phyloP scores from a whole-genome alignment of 2,329 filamentous ascomycete genomes.

The Clarireedia monteithiana region DNA sequence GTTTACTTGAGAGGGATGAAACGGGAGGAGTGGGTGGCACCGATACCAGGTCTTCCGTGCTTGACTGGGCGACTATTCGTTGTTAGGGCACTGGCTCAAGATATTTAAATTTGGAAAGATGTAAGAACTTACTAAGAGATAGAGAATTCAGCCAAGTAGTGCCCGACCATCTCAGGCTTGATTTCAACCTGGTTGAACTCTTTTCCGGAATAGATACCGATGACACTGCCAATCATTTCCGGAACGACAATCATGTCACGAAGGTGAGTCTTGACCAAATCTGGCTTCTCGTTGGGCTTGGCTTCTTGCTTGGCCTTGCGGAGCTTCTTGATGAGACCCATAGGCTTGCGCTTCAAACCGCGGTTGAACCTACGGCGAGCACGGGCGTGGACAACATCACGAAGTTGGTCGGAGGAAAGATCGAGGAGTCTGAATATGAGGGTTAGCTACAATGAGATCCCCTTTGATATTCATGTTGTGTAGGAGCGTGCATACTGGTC shows the following conservation, averaged over 20 bases:
- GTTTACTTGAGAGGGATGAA: constrained; percentile 99
- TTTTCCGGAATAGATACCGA: constrained; percentile 99
- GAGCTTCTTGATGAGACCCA: constrained; percentile 99
- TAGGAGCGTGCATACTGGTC: constrained; percentile 70
- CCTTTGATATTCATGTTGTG: constrained; percentile 27
- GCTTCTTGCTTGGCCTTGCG: constrained; percentile 99
- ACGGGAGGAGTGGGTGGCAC: constrained; percentile 99
- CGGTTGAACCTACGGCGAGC: constrained; percentile 99
- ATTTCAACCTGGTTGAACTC: constrained; percentile 99
- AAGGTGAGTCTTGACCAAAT: constrained; percentile 98
- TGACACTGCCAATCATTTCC: constrained; percentile 98
- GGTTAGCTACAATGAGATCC: constrained; percentile 28
- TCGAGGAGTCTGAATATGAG: constrained; percentile 75
- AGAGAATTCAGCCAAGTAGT: constrained; percentile 98
- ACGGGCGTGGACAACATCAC: constrained; percentile 98
- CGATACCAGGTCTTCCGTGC: constrained; percentile 99
- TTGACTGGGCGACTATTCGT: constrained; percentile 91
- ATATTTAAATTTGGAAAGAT: not conserved
- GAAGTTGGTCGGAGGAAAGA: constrained; percentile 96
- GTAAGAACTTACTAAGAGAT: constrained; percentile 86
- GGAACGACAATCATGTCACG: constrained; percentile 99
- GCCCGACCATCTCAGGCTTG: constrained; percentile 99
- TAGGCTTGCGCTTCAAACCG: constrained; percentile 98
- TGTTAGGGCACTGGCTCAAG: not conserved
- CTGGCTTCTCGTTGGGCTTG: constrained; percentile 99